A percentile compares a stretch with the other conserved stretches of the same genome.
Evolutionary conservation across 108 stramenopile genomes (phyloP).

Genomic region (Nitzschia sp.): DNA sequence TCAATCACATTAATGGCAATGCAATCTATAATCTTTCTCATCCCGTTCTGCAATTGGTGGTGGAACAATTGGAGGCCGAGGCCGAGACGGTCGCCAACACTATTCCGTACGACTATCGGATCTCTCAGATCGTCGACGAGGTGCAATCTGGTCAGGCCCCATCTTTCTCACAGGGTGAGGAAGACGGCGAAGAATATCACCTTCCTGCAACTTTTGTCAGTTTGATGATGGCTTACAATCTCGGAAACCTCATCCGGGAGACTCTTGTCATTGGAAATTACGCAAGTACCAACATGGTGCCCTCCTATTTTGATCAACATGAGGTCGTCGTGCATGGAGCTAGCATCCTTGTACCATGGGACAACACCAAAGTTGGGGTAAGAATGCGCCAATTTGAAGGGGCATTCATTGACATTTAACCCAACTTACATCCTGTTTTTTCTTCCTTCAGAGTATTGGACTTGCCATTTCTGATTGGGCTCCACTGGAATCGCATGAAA

Average conservation of each 20-base stretch:
- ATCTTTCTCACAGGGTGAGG: constrained; percentile 49
- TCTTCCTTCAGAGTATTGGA: constrained; percentile 35
- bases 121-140: constrained; percentile 76
- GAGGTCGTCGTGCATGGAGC: constrained; percentile 77
- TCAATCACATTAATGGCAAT: constrained; percentile 76
- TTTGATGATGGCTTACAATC: not conserved
- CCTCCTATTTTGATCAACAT: constrained; percentile 50
- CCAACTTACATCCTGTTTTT: not conserved
- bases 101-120: constrained; percentile 71
- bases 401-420: too few relatives aligned
- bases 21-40: constrained; percentile 74
- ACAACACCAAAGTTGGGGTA: constrained; percentile 45
- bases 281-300: constrained; percentile 73
- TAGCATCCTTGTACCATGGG: constrained; percentile 64
- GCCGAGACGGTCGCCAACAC: constrained; percentile 67
- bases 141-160: constrained; percentile 27
- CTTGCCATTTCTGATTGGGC: constrained; percentile 73
- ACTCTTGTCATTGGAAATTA: constrained; percentile 69
- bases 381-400: not conserved
- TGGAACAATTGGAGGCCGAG: constrained; percentile 67
- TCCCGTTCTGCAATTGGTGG: constrained; percentile 56
- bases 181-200: constrained; percentile 23
- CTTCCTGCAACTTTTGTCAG: not conserved
- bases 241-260: constrained; percentile 34
- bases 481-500: constrained; percentile 43